Evolutionary conservation across 352 stramenopile genomes (phyloP).

Genomic region (Phytophthora hybrid): DNA sequence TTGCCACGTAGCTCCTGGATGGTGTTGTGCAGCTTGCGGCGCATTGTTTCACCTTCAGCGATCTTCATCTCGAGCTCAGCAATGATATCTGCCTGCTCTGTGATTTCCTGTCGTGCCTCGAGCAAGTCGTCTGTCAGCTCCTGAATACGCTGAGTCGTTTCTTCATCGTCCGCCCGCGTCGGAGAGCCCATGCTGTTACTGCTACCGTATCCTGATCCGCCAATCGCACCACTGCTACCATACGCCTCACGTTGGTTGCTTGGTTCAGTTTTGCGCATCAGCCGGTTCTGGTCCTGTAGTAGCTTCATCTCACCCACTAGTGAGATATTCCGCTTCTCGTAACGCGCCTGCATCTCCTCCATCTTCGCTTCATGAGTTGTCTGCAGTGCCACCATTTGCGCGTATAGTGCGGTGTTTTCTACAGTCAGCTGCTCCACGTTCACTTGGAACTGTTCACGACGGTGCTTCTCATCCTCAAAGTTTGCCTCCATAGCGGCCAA

Average conservation of each 20-base stretch:
- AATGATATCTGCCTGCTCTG: conserved; percentile 69
- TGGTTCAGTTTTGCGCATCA: conserved; percentile 66
- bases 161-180: conserved; percentile 44
- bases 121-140: conserved; percentile 81
- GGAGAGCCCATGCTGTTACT: conserved; percentile 19
- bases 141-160: conserved; percentile 60
- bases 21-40: conserved; percentile 98
- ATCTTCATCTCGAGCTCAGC: conserved; percentile 71
- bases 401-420: conserved; percentile 88
- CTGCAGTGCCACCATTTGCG: conserved; percentile 87
- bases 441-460: conserved; percentile 88
- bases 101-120: conserved; percentile 66
- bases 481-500: conserved; percentile 70
- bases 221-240: conserved; percentile 12
- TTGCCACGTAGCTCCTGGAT: conserved; percentile 99
- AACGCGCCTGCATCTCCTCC: conserved; percentile 74
- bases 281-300: conserved; percentile 76
- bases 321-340: conserved; percentile 78
- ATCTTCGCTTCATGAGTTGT: conserved; percentile 85
- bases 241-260: conserved; percentile 19
- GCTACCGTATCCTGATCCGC: conserved; percentile 17
- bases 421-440: conserved; percentile 86
- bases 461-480: conserved; percentile 83
- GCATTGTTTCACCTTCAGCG: conserved; percentile 70
- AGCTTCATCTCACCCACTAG: conserved; percentile 80